Conservation (phyloP, 169 alveolate genomes). For the Plasmodium berghei region DNA sequence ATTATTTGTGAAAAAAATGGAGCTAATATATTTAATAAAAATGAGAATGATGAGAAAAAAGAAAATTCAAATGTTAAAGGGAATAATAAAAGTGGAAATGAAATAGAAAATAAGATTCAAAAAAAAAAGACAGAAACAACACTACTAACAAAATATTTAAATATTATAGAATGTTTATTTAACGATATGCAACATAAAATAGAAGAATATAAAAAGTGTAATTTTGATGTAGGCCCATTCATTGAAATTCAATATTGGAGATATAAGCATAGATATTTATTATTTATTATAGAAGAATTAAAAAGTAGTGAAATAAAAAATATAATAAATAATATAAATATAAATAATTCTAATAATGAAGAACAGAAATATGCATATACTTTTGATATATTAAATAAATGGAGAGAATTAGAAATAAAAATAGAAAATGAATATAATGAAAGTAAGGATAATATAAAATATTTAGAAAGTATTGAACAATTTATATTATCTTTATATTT, state of each 20-base stretch:
- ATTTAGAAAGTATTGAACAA: constrained; percentile 94
- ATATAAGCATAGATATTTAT: constrained; percentile 73
- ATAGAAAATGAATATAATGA: constrained; percentile 96
- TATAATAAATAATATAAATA: constrained; percentile 73
- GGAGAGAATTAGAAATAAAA: constrained; percentile 94
- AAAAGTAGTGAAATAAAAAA: constrained; percentile 74
- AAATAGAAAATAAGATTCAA: constrained; percentile 39
- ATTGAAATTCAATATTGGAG: constrained; percentile 77
- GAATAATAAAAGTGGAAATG: constrained; percentile 14
- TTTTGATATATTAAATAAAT: constrained; percentile 78
- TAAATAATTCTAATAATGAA: constrained; percentile 57
- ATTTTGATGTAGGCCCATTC: constrained; percentile 73
- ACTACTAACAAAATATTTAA: constrained; percentile 72
- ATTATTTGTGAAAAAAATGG: constrained; percentile 11
- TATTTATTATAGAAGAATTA: constrained; percentile 75
- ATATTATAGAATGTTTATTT: constrained; percentile 66
- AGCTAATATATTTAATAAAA: constrained; percentile 9
- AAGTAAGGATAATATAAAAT: constrained; percentile 97
- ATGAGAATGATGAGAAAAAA: constrained; percentile 1
- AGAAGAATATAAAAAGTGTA: constrained; percentile 58
- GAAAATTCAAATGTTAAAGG: neutral
- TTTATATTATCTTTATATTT: constrained; percentile 96
- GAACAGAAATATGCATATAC: constrained; percentile 77
- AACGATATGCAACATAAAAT: constrained; percentile 70
- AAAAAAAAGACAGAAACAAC: constrained; percentile 64